Evolutionary conservation across 2,329 filamentous ascomycete species (phyloP), one percentile per base, ranked within the genome.

Genomic region (Coniochaeta sp.): DNA sequence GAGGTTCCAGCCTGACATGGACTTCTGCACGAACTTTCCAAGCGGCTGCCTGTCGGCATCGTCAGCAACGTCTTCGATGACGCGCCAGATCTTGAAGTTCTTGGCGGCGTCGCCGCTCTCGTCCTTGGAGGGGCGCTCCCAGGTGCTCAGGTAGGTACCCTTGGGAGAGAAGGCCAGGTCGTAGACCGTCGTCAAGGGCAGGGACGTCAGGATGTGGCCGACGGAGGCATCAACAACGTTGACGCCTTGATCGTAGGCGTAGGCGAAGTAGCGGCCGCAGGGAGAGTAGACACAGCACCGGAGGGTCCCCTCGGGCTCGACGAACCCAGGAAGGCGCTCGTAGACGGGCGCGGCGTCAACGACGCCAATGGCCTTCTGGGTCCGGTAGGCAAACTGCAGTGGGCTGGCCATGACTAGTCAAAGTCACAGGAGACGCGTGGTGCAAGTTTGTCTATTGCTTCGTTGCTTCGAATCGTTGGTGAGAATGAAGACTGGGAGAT

Each of bases 61-160:
- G 54, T 83, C 83, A 55, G 85, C 77, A 14, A 81, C 73, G 9
- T 89, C 86, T 71, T 93, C 89, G 60, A 91, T 78, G 38, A 90
- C 92, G 72, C 87, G 87, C 95, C 95, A 99, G 68, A 99, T 88
- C 82, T 97, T 98, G 65, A 99, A 80, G 73, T 99, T 99, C 84
- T 96, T 97, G 67, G 86, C 88, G 54, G 95, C 92, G 74, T 97
- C 91, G 61, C 95, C 95, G 62, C 90, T 88, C 71, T 93, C 93
- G 70, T 98, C 93, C 79, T 98, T 98, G 66, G 85, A 83, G 9
- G 92, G 89, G 38, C 95, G 88, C 79, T 99, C 93, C 92, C 93
- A 98, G 59, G 95, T 98, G 72, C 96, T 96, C 72, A 98, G 81
- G 76, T 90, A 99, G 61, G 90, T 95, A 63, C 95, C 95, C 60